Evolutionary conservation across 305 asterid genomes (phyloP).

Genomic region (Solanum hybrid): DNA sequence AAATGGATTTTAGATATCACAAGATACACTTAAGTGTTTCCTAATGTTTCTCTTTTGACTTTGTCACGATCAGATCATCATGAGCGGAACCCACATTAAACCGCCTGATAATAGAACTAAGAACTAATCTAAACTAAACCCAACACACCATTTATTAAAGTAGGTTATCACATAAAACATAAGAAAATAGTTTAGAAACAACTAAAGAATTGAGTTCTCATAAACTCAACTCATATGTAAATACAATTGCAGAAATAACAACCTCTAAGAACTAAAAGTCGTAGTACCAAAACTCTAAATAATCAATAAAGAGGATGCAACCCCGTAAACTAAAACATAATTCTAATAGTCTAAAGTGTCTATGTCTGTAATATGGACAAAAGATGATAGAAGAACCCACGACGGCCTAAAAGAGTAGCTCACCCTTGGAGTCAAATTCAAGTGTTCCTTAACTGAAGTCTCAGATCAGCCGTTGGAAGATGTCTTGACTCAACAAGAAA

Average conservation of each 20-base stretch:
- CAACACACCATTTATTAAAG: not conserved
- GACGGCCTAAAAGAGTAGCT: not conserved
- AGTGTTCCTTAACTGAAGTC: not conserved
- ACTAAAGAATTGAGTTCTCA: not conserved
- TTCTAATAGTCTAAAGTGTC: not conserved
- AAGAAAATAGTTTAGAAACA: not conserved
- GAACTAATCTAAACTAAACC: not conserved
- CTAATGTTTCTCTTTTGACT: not conserved
- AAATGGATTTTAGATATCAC: not conserved
- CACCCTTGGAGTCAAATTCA: not conserved
- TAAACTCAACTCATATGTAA: not conserved
- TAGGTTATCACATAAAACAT: not conserved
- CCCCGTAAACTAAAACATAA: too few relatives aligned
- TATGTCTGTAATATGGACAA: too few relatives aligned
- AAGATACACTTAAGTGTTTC: not conserved
- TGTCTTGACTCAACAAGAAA: not conserved
- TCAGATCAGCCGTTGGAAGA: not conserved
- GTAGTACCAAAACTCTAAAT: not conserved
- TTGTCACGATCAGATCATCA: not conserved
- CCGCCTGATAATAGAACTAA: not conserved
- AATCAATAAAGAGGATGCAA: not conserved
- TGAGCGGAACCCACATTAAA: not conserved
- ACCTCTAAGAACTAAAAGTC: not conserved
- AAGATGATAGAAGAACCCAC: not conserved
- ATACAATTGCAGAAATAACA: not conserved